Conservation (phyloP, 2,329 filamentous ascomycete species). For the Aspergillus fumigatiaffinis region DNA sequence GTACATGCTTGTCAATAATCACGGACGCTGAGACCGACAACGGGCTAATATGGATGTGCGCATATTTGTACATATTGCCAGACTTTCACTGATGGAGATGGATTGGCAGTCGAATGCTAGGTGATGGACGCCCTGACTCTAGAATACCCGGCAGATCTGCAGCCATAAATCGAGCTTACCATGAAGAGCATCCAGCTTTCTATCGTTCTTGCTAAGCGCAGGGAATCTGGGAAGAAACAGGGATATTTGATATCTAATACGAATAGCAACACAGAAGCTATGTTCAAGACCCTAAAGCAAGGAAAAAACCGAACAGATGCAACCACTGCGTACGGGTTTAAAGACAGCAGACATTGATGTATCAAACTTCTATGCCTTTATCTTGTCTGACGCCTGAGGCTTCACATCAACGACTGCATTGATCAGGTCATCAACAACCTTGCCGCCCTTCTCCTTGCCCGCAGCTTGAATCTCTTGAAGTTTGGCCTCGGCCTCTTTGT, state of each 20-base stretch:
- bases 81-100: not conserved
- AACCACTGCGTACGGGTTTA: not conserved
- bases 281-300: slow-evolving; percentile 12
- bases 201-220: not conserved
- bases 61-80: not conserved
- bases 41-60: not conserved
- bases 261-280: slow-evolving; percentile 9
- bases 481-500: slow-evolving; percentile 74
- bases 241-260: slow-evolving; percentile 3
- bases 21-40: not conserved
- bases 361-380: slow-evolving; percentile 28
- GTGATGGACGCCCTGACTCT: not conserved
- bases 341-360: not conserved
- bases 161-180: not conserved
- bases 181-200: not conserved
- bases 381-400: slow-evolving; percentile 60
- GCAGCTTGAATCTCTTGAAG: slow-evolving; percentile 77
- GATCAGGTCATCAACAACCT: slow-evolving; percentile 79
- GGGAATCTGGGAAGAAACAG: not conserved
- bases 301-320: slow-evolving; percentile 9
- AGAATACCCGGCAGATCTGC: too few species aligned
- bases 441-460: slow-evolving; percentile 72
- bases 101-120: not conserved
- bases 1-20: not conserved
- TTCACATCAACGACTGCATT: slow-evolving; percentile 80